Conservation (phyloP, 192 early-diverging fungal genomes). For the Kappamyces sp. region DNA sequence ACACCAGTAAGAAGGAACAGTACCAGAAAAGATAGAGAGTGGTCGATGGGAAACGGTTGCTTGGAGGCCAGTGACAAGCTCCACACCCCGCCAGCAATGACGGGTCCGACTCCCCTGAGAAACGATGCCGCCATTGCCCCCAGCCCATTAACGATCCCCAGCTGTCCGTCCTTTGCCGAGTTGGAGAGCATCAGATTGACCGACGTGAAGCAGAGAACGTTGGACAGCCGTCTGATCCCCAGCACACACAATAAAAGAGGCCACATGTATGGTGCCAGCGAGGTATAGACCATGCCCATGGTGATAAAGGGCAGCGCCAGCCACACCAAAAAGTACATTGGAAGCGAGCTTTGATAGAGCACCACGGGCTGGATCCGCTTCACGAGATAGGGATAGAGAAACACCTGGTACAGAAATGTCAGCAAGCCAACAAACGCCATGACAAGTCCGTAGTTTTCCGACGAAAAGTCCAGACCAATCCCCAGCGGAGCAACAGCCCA, state of each 20-base stretch:
- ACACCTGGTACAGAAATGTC: constrained; percentile 18
- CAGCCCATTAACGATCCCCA: constrained; percentile 31
- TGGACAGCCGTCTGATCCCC: neutral
- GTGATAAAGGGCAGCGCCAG: neutral
- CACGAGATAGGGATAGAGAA: constrained; percentile 18
- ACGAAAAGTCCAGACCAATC: constrained; percentile 25
- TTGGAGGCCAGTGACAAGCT: too few relatives aligned
- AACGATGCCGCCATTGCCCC: constrained; percentile 23
- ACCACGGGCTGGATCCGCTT: constrained; percentile 6
- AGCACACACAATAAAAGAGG: constrained; percentile 1
- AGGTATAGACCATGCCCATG: neutral
- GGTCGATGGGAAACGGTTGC: too few relatives aligned
- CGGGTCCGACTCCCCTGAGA: constrained; percentile 27
- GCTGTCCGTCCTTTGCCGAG: constrained; percentile 2
- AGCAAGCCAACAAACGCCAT: constrained; percentile 19
- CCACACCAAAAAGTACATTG: neutral
- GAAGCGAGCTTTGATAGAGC: neutral
- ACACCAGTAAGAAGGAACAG: too few relatives aligned
- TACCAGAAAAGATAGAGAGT: too few relatives aligned
- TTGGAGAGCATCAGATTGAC: neutral
- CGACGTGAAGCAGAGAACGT: constrained; percentile 6
- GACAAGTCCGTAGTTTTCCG: constrained; percentile 16
- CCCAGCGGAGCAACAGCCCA: constrained; percentile 38
- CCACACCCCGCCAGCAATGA: constrained; percentile 26
- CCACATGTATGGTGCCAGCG: constrained; percentile 4